phyloP scores from a whole-genome alignment of 1,284 basidiomycete genomes.

The Rhodotorula sp. region DNA sequence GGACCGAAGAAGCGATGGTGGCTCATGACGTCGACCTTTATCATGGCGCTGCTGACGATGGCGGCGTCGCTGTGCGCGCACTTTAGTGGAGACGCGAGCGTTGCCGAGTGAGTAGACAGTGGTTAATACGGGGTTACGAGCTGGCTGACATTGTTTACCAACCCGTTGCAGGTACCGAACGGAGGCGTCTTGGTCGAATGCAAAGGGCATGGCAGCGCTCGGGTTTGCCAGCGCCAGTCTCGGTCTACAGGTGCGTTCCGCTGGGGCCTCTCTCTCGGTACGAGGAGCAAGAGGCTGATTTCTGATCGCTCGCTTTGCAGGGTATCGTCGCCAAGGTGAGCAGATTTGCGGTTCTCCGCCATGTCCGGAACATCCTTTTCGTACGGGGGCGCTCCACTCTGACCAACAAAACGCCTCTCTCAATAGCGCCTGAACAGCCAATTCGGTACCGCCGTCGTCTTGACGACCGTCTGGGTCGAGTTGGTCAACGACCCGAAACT shows the following conservation, averaged over 20 bases:
- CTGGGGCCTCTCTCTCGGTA: too few species aligned
- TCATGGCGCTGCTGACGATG: conserved; percentile 73
- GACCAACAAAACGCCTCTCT: conserved; percentile 43
- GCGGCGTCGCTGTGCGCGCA: conserved; percentile 65
- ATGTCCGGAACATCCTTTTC: neutral
- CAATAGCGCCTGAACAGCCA: conserved; percentile 58
- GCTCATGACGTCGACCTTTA: conserved; percentile 66
- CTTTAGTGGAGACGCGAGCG: conserved; percentile 56
- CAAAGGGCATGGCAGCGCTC: conserved; percentile 64
- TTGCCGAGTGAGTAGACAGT: conserved; percentile 52
- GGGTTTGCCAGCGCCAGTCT: conserved; percentile 63
- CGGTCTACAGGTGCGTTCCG: conserved; percentile 54
- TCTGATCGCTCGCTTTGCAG: conserved; percentile 50
- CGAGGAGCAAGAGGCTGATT: conserved; percentile 56
- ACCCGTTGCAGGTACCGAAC: conserved; percentile 11
- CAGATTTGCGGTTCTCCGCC: neutral
- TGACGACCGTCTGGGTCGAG: conserved; percentile 83
- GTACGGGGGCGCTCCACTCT: conserved; percentile 35
- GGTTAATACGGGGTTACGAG: too few species aligned
- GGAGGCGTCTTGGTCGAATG: conserved; percentile 23
- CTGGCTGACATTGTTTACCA: conserved; percentile 48
- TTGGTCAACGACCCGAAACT: conserved; percentile 74
- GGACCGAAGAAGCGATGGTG: conserved; percentile 70
- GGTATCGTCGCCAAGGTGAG: conserved; percentile 73
- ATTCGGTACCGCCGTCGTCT: conserved; percentile 56